Evolutionary conservation across 306 rosid genomes (phyloP), one percentile per base, ranked within the genome.

Genomic region (Castanea mollissima): DNA sequence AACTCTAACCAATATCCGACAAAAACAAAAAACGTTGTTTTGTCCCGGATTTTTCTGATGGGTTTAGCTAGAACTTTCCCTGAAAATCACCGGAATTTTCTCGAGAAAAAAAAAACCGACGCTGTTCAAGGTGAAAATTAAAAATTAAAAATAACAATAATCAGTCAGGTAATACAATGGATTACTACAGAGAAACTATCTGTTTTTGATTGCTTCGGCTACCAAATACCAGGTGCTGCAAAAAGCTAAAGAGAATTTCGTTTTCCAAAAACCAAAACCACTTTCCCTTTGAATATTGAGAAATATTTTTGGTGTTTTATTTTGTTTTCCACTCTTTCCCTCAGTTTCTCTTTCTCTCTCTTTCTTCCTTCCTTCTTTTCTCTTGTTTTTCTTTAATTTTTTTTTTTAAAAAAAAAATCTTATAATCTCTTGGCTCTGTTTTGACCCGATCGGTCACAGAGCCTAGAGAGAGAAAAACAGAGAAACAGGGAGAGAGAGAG

Each of bases 371-470:
- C 16, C 15, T 14, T 55, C 8, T 44, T 21, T 27, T 29, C 3
- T 35, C 29, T 8, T 7, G 12, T n/a, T 63, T 32, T 6, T 60
- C 21, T 10, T 31, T 29, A 38, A 38, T 46, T 23, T 23, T 23
- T 23, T 21, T 23, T 23, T 23, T 46, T 10, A 46, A 46, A 46
- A 11, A 44, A 46, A 46, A 44, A 10, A 2, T 49, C 15, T 60
- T 51, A 69, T 31, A 76, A 54, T 69, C 73, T 83, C 19, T 71
- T 72, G 75, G 76, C 38, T 85, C 63, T 44, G 76, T 81, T 85
- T 83, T 85, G 90, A 87, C 86, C 80, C 63, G 78, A 81, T 81
- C 71, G 69, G 81, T 52, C 76, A 29, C 69, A 16, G 60, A 69
- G 74, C 11, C 46, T 41, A 41, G 46, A 41, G 46, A 41, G 46